Conservation (phyloP, 805 yeast species). For the Starmerella stellata region DNA sequence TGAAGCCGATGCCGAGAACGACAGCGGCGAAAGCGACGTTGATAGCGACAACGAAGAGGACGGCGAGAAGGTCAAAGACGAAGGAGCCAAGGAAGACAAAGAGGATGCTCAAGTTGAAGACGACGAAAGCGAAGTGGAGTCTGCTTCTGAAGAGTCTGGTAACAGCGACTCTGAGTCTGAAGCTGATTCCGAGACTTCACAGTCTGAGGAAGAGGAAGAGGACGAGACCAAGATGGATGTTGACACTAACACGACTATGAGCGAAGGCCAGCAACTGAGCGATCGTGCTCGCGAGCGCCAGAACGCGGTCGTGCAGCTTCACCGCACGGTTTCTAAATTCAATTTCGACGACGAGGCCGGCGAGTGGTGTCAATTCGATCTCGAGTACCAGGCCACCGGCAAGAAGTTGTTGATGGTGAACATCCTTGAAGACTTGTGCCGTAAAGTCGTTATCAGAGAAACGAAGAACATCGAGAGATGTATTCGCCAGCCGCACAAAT, state of each 20-base stretch:
- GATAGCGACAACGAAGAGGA: conserved; percentile 21
- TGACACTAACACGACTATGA: not conserved
- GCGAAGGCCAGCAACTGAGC: conserved; percentile 25
- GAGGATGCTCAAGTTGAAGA: conserved; percentile 91
- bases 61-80: conserved; percentile 20
- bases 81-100: conserved; percentile 63
- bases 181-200: conserved; percentile 7
- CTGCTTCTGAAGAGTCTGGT: conserved; percentile 24
- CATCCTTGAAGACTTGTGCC: conserved; percentile 81
- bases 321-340: conserved; percentile 56
- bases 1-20: conserved; percentile 21
- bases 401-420: conserved; percentile 94
- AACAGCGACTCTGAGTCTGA: conserved; percentile 35
- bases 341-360: conserved; percentile 81
- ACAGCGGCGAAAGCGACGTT: conserved; percentile 12
- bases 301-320: conserved; percentile 55
- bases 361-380: conserved; percentile 79
- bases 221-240: conserved; percentile 14
- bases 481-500: conserved; percentile 50
- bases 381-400: conserved; percentile 67
- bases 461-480: conserved; percentile 84
- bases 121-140: conserved; percentile 19
- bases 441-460: conserved; percentile 80
- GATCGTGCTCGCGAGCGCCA: conserved; percentile 68
- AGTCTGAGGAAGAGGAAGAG: conserved; percentile 9